These are phyloP conservation scores for Exophiala lecanii-corni DNA, from an alignment of 2,329 filamentous ascomycete species.

Conservation along the genomic window DNA sequence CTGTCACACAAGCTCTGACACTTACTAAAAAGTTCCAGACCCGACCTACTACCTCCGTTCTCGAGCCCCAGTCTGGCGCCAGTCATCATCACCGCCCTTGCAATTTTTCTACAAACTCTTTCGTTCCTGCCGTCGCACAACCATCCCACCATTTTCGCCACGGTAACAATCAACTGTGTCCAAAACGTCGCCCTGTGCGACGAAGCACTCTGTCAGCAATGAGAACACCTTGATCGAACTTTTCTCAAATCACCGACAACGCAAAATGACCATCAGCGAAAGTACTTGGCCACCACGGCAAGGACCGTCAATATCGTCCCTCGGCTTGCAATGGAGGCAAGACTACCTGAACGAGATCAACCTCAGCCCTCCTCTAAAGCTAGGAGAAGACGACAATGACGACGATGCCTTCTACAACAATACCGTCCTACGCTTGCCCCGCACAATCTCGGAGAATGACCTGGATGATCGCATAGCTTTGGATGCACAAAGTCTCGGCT, in stretches of 20 bases:
- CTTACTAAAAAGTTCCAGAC: slow-evolving; percentile 15
- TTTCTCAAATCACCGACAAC: too few relatives aligned
- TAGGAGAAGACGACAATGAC: neutral
- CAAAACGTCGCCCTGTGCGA: slow-evolving; percentile 1
- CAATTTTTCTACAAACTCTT: too few relatives aligned
- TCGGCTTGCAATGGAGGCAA: slow-evolving; percentile 11
- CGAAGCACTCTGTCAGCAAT: slow-evolving; percentile 11
- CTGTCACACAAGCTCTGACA: slow-evolving; percentile 9
- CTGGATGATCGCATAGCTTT: slow-evolving; percentile 35
- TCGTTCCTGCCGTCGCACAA: slow-evolving; percentile 1
- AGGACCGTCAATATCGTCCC: slow-evolving; percentile 5
- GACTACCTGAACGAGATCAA: neutral
- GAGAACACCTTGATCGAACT: slow-evolving; percentile 9
- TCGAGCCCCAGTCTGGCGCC: too few relatives aligned
- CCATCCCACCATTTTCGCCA: slow-evolving; percentile 1
- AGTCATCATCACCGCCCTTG: too few relatives aligned
- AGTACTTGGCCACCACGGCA: slow-evolving; percentile 10
- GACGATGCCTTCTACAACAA: slow-evolving; percentile 37
- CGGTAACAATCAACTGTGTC: neutral
- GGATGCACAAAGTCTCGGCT: slow-evolving; percentile 36
- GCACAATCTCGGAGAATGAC: slow-evolving; percentile 35
- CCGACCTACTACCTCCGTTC: too few relatives aligned
- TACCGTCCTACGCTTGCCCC: slow-evolving; percentile 33
- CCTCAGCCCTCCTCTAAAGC: neutral
- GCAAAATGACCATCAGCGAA: slow-evolving; percentile 20